phyloP scores from a whole-genome alignment of 306 rosid species.

The Hylodesmum podocarpum region DNA sequence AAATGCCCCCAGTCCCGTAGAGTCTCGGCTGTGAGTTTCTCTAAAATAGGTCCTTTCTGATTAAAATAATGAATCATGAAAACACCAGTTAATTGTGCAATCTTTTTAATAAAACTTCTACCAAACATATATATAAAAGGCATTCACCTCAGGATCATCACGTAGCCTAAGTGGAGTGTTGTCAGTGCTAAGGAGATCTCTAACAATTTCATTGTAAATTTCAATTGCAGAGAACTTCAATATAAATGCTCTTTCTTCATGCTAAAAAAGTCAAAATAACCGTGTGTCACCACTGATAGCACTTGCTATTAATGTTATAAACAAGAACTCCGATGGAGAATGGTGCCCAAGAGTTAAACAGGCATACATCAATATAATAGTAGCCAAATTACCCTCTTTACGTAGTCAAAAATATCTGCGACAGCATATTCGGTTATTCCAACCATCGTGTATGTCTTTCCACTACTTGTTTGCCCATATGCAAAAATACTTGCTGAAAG shows the following conservation, averaged over 20 bases:
- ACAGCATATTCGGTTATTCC: slow-evolving; percentile 91
- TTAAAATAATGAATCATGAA: slow-evolving; percentile 34
- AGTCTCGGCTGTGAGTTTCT: slow-evolving; percentile 89
- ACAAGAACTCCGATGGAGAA: slow-evolving; percentile 8
- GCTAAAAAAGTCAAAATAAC: slow-evolving; percentile 51
- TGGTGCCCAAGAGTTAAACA: slow-evolving; percentile 16
- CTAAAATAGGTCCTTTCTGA: slow-evolving; percentile 86
- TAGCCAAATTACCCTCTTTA: slow-evolving; percentile 61
- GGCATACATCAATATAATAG: background rate
- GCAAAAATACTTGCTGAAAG: slow-evolving; percentile 94
- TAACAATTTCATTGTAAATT: slow-evolving; percentile 94
- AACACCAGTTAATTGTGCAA: slow-evolving; percentile 22
- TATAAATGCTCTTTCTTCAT: slow-evolving; percentile 91
- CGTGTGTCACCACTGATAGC: slow-evolving; percentile 30
- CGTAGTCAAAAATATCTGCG: slow-evolving; percentile 84
- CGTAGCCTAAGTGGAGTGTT: slow-evolving; percentile 82
- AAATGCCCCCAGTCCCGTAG: slow-evolving; percentile 90
- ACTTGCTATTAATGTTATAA: slow-evolving; percentile 11
- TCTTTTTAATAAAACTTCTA: slow-evolving; percentile 9
- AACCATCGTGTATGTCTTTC: slow-evolving; percentile 98
- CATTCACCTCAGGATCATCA: slow-evolving; percentile 94
- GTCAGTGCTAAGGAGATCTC: slow-evolving; percentile 92
- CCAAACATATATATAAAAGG: slow-evolving; percentile 8
- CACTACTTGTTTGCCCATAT: slow-evolving; percentile 98
- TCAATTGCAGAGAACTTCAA: slow-evolving; percentile 95